Evolutionary conservation across 2,329 filamentous ascomycete species (phyloP).

Genomic region (Aspergillus ustus): DNA sequence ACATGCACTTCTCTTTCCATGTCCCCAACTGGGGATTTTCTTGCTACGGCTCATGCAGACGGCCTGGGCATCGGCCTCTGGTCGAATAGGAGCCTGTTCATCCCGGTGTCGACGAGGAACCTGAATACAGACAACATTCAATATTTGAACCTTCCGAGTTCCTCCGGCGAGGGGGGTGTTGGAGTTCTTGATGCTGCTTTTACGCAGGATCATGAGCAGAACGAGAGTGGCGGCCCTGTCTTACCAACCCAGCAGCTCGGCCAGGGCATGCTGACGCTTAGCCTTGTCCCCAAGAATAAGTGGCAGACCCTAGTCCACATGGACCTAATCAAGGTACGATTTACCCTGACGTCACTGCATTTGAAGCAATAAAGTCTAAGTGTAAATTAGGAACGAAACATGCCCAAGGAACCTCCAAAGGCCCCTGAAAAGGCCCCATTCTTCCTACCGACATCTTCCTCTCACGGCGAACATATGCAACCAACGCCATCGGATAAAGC

Average conservation of each 20-base stretch:
- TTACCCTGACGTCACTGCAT: background rate
- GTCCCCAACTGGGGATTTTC: conserved; percentile 86
- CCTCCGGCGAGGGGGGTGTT: conserved; percentile 80
- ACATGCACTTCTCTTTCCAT: conserved; percentile 85
- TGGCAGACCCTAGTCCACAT: conserved; percentile 96
- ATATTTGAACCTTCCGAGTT: conserved; percentile 69
- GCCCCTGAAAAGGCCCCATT: conserved; percentile 93
- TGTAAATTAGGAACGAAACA: conserved; percentile 74
- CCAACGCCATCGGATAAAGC: conserved; percentile 35
- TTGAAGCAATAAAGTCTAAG: conserved; percentile 15
- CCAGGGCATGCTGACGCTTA: conserved; percentile 82
- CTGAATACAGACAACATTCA: conserved; percentile 77
- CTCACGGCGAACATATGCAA: conserved; percentile 26
- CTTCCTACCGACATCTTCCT: conserved; percentile 69
- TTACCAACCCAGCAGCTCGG: conserved; percentile 75
- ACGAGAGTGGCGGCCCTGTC: conserved; percentile 58
- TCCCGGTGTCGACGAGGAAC: conserved; percentile 82
- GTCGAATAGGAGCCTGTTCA: conserved; percentile 93
- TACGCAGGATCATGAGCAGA: conserved; percentile 56
- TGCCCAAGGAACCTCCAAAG: conserved; percentile 89
- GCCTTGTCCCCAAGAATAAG: conserved; percentile 82
- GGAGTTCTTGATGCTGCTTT: conserved; percentile 78
- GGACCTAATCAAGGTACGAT: conserved; percentile 72
- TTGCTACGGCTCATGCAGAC: conserved; percentile 85
- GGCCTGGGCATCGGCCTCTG: conserved; percentile 90